Conservation (phyloP, 2,329 filamentous ascomycete species). For the Fusarium lyarnte region DNA sequence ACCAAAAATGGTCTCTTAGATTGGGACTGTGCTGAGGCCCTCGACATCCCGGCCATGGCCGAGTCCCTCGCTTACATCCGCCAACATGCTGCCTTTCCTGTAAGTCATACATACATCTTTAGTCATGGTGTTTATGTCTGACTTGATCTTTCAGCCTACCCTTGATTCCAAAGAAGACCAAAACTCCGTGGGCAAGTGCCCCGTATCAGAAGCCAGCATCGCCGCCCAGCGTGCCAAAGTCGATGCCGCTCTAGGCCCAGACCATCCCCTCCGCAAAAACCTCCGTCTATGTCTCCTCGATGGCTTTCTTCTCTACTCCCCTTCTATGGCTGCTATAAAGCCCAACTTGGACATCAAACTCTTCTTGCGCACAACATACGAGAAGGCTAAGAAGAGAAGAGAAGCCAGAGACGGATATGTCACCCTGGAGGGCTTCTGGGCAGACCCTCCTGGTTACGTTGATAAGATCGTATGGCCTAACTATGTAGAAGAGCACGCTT, state of each 20-base stretch:
- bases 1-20: constrained; percentile 73
- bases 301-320: constrained; percentile 85
- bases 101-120: constrained; percentile 49
- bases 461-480: constrained; percentile 97
- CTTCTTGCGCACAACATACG: constrained; percentile 77
- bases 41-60: constrained; percentile 76
- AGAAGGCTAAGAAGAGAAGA: constrained; percentile 70
- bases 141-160: constrained; percentile 37
- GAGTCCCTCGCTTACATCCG: constrained; percentile 76
- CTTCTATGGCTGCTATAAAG: constrained; percentile 63
- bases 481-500: constrained; percentile 82
- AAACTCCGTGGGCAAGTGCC: constrained; percentile 67
- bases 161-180: constrained; percentile 62
- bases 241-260: constrained; percentile 55
- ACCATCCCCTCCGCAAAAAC: constrained; percentile 49
- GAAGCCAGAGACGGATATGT: constrained; percentile 80
- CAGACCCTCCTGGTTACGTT: constrained; percentile 92
- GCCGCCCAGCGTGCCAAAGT: constrained; percentile 58
- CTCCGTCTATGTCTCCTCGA: constrained; percentile 78
- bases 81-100: constrained; percentile 70
- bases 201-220: constrained; percentile 60
- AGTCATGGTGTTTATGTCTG: neutral
- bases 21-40: constrained; percentile 88
- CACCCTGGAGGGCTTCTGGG: constrained; percentile 91
- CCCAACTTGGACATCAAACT: constrained; percentile 77